phyloP scores from a whole-genome alignment of 2,329 filamentous ascomycete genomes.

The Colletotrichum sp. region DNA sequence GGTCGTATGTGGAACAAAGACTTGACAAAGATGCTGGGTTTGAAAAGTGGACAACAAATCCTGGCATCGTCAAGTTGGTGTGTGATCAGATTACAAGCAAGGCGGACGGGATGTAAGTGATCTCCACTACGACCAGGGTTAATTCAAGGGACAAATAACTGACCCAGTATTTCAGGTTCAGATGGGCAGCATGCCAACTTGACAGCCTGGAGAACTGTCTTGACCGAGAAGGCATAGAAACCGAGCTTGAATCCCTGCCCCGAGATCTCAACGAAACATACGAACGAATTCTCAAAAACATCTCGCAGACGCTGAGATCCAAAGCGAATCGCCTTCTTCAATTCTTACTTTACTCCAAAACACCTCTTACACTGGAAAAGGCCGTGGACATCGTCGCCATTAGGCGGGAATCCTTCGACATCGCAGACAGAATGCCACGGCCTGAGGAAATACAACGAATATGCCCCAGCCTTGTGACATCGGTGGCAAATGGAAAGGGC shows the following conservation, averaged over 20 bases:
- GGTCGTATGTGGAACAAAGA: not conserved
- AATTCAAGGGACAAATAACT: not conserved
- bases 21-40: not conserved
- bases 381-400: not conserved
- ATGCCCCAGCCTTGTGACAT: not conserved
- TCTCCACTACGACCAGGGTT: no score
- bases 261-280: not conserved
- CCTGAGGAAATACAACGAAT: not conserved
- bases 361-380: not conserved
- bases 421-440: not conserved
- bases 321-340: not conserved
- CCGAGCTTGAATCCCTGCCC: not conserved
- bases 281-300: not conserved
- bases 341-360: not conserved
- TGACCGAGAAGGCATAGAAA: not conserved
- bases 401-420: not conserved
- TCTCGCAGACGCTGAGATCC: not conserved
- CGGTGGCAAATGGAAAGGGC: not conserved
- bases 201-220: not conserved
- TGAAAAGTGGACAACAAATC: accelerated
- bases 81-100: not conserved
- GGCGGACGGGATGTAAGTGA: not conserved
- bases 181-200: not conserved
- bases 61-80: not conserved
- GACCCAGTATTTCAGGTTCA: not conserved